Percentiles rank a stretch among this genome's conserved stretches.
Conservation (phyloP, 2,329 filamentous ascomycete genomes). For the Erysiphe pulchra region DNA sequence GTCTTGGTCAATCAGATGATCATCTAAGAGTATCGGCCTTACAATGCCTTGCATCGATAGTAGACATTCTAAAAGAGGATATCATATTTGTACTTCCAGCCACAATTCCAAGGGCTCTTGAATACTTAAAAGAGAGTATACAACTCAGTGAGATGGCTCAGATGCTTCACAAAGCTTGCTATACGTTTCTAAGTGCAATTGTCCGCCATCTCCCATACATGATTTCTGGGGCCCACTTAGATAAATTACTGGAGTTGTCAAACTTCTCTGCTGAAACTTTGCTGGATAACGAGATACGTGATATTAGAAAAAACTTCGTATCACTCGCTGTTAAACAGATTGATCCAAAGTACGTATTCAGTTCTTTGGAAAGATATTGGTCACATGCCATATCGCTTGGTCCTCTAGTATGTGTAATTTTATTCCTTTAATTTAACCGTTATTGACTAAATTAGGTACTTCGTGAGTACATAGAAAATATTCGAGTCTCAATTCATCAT, state of each 20-base stretch:
- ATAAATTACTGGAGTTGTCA: slow-evolving; percentile 44
- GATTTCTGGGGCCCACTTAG: slow-evolving; percentile 50
- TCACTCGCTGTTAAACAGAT: slow-evolving; percentile 52
- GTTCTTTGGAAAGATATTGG: slow-evolving; percentile 51
- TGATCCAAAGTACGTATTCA: slow-evolving; percentile 50
- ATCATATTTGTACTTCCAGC: slow-evolving; percentile 62
- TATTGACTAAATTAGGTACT: slow-evolving; percentile 24
- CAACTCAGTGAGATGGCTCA: slow-evolving; percentile 24
- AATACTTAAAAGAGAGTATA: slow-evolving; percentile 42
- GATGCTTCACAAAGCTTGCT: slow-evolving; percentile 58
- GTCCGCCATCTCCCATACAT: slow-evolving; percentile 75
- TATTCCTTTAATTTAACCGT: background rate
- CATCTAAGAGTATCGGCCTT: slow-evolving; percentile 62
- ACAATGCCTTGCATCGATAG: slow-evolving; percentile 65
- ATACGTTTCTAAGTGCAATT: slow-evolving; percentile 53
- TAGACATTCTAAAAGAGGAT: slow-evolving; percentile 67
- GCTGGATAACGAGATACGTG: slow-evolving; percentile 33
- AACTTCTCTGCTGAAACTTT: slow-evolving; percentile 40
- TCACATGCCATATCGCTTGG: slow-evolving; percentile 33
- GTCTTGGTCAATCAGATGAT: slow-evolving; percentile 47
- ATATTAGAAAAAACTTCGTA: slow-evolving; percentile 42
- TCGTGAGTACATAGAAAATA: slow-evolving; percentile 40
- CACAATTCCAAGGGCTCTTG: slow-evolving; percentile 45
- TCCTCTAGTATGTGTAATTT: slow-evolving; percentile 25
- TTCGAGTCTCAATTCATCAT: slow-evolving; percentile 47